Base-by-base conservation (phyloP, 805 yeast species). In the Candida coleopterorum region DNA sequence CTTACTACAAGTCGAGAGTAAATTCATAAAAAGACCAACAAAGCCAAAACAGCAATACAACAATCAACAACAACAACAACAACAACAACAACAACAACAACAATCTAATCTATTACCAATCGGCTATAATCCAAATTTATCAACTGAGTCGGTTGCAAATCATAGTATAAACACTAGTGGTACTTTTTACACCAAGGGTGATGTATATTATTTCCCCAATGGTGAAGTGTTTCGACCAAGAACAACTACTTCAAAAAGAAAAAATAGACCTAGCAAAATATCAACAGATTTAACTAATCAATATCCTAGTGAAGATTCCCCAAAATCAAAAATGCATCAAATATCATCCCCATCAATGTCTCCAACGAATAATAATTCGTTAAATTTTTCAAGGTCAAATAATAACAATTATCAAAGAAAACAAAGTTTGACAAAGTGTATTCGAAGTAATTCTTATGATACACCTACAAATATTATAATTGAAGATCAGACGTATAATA, bases 191-290 rank as follows among this genome's bases (percentile, higher is more conserved):
- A 20, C 39, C 3, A 32, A 28, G 21, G 39, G 18, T 6, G 37
- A 31, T 17, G 28, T 62, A 11, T 68, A 55, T 45, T 64, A 58
- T 42, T 74, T 74, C 47, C 78, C 78, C 11, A 73, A 74, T 48
- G 79, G 79, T 33, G 79, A 74, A 46, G 61, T 72, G 2, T 74
- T 73, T 49, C 54, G 71, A 24, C 78, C 78, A 2, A 49, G 77
- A 26, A 52, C 49, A 29, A 57, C 61, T 9, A 40, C 58, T 32
- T 54, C 73, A 37, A 47, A 58, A 21, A 57, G 65, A 35, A 32
- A 32, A 24, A 32, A 32, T 14, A 33, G 42, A 16, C 75, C 75
- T 6, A 46, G 47, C 27, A 64, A 59, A 44, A 41, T 55, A 18
- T 35, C 17, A 20, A 25, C 20, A 32, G 36, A 18, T 17, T 4